Evolutionary conservation across 768 basidiomycete genomes (phyloP), one percentile per base, ranked within the genome.

Genomic region (Kwoniella europaea): DNA sequence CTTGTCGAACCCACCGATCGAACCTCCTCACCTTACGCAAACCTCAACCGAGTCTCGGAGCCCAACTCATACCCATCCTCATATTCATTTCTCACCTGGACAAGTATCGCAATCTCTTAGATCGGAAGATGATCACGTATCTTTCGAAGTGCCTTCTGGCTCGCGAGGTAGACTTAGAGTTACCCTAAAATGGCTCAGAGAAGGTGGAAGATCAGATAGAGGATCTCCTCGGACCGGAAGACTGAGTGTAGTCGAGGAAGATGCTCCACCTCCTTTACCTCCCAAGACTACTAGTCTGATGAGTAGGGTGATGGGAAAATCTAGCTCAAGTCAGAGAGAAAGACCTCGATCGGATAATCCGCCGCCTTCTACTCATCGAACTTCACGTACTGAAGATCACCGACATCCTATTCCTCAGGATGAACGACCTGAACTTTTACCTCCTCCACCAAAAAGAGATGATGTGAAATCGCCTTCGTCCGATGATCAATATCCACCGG

Each of bases 91-190:
- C 52, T 68, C 67, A 9, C 60, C 67, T n/a, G 59, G 50, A 6
- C 61, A 58, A 41, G 43, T 61, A n/a, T 64, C 68, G 2, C 43
- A 16, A 12, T 63, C 68, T 15, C n/a, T 64, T 2, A 22, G 43
- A 9, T 65, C 69, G 6, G 59, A 67, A 15, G 71, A 71, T 43
- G 71, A 67, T 57, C 63, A 65, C 6, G 65, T 71, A 3, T 71
- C 71, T 2, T 71, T 71, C 42, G 71, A 71, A 53, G 71, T 71
- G 2, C 71, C 71, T 46, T 56, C 56, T 10, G 71, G 71, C 10
- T 60, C 65, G 2, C 46, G 61, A 29, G 71, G 71, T 5, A 50
- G 71, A n/a, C 55, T 71, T 27, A 55, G 65, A 43, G 71, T 71
- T 1, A 61, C 65, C 0, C 56, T 71, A 9, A 60, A 46, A n/a